Evolutionary conservation across 2,329 filamentous ascomycete species (phyloP).

Genomic region (Sphaceloma murrayae): DNA sequence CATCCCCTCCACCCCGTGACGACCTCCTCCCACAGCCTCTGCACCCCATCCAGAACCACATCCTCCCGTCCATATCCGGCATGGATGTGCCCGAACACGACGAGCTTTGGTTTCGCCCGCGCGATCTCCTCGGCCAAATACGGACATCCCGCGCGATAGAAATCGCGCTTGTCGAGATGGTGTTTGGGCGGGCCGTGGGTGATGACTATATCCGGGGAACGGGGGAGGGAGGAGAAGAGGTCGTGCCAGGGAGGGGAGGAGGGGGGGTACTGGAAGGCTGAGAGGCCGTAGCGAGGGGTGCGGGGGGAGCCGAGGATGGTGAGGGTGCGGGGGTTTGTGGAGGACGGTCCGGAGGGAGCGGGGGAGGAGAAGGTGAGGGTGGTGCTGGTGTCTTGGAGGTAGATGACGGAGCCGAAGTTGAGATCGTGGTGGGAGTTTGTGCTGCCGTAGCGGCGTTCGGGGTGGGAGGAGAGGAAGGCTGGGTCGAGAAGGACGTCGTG

Average conservation of each 20-base stretch:
- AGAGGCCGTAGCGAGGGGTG: slow-evolving; percentile 52
- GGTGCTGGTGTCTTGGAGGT: slow-evolving; percentile 27
- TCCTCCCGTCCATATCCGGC: slow-evolving; percentile 29
- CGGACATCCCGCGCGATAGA: slow-evolving; percentile 27
- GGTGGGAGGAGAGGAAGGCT: slow-evolving; percentile 18
- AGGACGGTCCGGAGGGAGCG: too few relatives aligned
- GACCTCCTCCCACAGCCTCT: too few relatives aligned
- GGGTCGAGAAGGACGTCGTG: slow-evolving; percentile 21
- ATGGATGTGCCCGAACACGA: slow-evolving; percentile 36
- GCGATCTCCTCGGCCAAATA: slow-evolving; percentile 28
- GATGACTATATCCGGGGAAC: slow-evolving; percentile 31
- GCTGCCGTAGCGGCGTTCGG: slow-evolving; percentile 11
- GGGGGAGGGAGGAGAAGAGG: slow-evolving; percentile 18
- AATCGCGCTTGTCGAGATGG: slow-evolving; percentile 34
- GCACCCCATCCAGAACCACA: too few relatives aligned
- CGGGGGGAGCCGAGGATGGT: slow-evolving; percentile 67
- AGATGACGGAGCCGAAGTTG: slow-evolving; percentile 29
- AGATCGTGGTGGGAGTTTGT: slow-evolving; percentile 23
- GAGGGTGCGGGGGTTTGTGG: slow-evolving; percentile 46
- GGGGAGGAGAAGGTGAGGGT: slow-evolving; percentile 47
- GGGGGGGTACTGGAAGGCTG: slow-evolving; percentile 36
- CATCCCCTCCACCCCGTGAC: too few relatives aligned
- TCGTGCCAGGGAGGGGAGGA: slow-evolving; percentile 23
- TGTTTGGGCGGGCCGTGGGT: slow-evolving; percentile 33
- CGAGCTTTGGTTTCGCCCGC: slow-evolving; percentile 28